Percentiles rank a stretch among this genome's conserved stretches.
phyloP scores from a whole-genome alignment of 257 asterid genomes.

The Solanum habrochaites region DNA sequence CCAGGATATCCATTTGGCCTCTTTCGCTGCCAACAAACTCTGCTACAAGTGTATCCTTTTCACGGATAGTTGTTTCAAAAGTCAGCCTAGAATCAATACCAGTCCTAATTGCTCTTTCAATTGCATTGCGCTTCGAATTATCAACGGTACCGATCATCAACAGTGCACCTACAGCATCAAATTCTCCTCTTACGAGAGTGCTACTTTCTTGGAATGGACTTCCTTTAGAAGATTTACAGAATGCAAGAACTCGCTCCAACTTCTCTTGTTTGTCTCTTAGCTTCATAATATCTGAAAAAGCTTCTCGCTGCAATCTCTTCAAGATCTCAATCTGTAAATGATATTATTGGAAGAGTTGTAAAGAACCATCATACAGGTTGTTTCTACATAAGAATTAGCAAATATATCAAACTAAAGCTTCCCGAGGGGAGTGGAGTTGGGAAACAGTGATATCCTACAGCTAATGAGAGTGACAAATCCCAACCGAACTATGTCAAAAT shows the following conservation, averaged over 20 bases:
- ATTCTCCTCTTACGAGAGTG: slow-evolving; percentile 68
- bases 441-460: neutral
- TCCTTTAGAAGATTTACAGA: slow-evolving; percentile 53
- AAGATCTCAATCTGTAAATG: slow-evolving; percentile 85
- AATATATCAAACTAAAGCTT: slow-evolving; percentile 1
- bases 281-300: slow-evolving; percentile 90
- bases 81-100: slow-evolving; percentile 68
- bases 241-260: slow-evolving; percentile 64
- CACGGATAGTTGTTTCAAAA: slow-evolving; percentile 53
- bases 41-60: slow-evolving; percentile 57
- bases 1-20: slow-evolving; percentile 30
- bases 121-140: slow-evolving; percentile 32
- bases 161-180: slow-evolving; percentile 56
- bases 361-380: slow-evolving; percentile 44
- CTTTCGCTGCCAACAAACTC: slow-evolving; percentile 56
- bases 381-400: slow-evolving; percentile 36
- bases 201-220: slow-evolving; percentile 58
- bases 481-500: neutral
- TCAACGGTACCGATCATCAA: slow-evolving; percentile 43
- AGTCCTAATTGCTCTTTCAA: slow-evolving; percentile 50
- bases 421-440: neutral
- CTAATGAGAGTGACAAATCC: neutral
- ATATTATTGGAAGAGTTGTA: slow-evolving; percentile 55
- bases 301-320: slow-evolving; percentile 91
- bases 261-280: slow-evolving; percentile 90